phyloP scores from a whole-genome alignment of 371 early-diverging fungal species.

The Cokeromyces recurvatus region DNA sequence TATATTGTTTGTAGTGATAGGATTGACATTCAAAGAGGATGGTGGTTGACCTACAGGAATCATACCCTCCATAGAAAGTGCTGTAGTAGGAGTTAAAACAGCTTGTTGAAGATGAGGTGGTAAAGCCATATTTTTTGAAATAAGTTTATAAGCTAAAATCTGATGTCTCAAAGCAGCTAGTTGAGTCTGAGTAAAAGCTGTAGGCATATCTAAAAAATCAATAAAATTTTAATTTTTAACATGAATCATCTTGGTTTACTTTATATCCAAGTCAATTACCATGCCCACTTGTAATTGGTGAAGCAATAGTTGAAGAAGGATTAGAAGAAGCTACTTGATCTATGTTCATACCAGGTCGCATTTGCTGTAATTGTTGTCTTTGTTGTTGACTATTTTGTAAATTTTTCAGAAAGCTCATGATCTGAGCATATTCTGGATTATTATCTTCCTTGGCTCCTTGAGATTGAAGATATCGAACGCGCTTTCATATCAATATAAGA shows the following conservation, averaged over 20 bases:
- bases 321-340: too few relatives aligned
- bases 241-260: neutral
- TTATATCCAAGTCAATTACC: neutral
- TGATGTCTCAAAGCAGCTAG: conserved; percentile 68
- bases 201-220: conserved; percentile 4
- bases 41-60: too few relatives aligned
- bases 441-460: conserved; percentile 68
- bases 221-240: neutral
- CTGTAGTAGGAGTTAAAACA: conserved; percentile 49
- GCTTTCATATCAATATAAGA: conserved; percentile 11
- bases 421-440: conserved; percentile 62
- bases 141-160: conserved; percentile 75
- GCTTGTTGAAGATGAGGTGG: conserved; percentile 69
- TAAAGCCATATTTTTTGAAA: conserved; percentile 76
- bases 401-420: conserved; percentile 55
- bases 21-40: too few relatives aligned
- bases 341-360: neutral
- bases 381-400: conserved; percentile 32
- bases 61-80: neutral
- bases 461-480: conserved; percentile 39
- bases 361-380: conserved; percentile 28
- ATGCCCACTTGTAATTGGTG: neutral
- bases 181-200: conserved; percentile 58
- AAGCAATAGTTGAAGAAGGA: too few relatives aligned
- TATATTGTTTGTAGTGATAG: too few relatives aligned